phyloP scores from a whole-genome alignment of 164 flowering plant genomes.

The Berberis thunbergii region DNA sequence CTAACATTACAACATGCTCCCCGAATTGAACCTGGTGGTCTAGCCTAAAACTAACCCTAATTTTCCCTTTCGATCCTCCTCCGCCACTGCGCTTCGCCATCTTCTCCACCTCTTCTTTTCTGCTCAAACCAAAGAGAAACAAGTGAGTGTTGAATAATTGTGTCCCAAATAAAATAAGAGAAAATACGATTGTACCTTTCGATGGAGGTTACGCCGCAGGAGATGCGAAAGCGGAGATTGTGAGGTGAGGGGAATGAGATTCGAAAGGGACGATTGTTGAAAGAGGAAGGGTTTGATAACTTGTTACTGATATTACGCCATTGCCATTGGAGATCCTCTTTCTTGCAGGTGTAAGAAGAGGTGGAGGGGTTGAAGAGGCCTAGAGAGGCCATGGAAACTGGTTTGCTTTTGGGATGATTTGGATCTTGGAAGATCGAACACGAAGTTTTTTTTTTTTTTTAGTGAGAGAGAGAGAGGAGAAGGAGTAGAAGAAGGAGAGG shows the following conservation, averaged over 20 bases:
- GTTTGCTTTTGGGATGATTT: too few relatives aligned
- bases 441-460: too few relatives aligned
- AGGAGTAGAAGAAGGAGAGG: too few relatives aligned
- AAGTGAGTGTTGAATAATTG: not conserved
- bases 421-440: too few relatives aligned
- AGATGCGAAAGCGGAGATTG: constrained; percentile 7
- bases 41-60: constrained; percentile 33
- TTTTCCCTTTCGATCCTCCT: constrained; percentile 23
- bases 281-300: not conserved
- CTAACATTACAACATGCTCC: constrained; percentile 55
- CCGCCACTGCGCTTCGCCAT: not conserved
- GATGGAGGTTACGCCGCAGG: constrained; percentile 20
- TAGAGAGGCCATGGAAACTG: too few relatives aligned
- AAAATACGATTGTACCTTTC: constrained; percentile 16
- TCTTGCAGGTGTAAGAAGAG: too few relatives aligned
- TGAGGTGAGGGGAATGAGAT: constrained; percentile 8
- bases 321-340: too few relatives aligned
- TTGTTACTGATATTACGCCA: too few relatives aligned
- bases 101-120: constrained; percentile 16
- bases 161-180: not conserved
- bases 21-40: constrained; percentile 83
- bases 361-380: too few relatives aligned
- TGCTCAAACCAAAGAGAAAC: not conserved
- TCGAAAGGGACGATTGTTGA: constrained; percentile 1
- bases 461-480: too few relatives aligned